Conservation (phyloP, 2,329 filamentous ascomycete genomes). For the Exophiala phaeomuriformis region DNA sequence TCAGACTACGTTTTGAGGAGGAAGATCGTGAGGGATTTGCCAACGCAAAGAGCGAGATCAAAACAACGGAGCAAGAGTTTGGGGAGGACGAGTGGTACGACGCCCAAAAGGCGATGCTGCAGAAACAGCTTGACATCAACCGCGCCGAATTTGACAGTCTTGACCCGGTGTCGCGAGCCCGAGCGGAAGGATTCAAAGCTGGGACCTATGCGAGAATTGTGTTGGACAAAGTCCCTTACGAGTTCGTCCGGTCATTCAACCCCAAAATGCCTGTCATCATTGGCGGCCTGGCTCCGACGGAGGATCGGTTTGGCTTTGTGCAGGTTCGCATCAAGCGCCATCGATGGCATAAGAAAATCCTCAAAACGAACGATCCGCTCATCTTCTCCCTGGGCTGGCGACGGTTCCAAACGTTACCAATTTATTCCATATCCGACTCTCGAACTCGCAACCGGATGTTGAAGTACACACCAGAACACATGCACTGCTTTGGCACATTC, state of each 20-base stretch:
- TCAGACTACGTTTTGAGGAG: constrained; percentile 90
- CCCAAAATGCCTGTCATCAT: constrained; percentile 76
- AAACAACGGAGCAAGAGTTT: constrained; percentile 68
- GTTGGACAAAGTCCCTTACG: constrained; percentile 78
- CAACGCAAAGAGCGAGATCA: constrained; percentile 76
- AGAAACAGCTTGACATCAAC: constrained; percentile 96
- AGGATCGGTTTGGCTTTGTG: constrained; percentile 91
- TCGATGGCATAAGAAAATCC: constrained; percentile 97
- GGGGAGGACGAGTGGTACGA: constrained; percentile 99
- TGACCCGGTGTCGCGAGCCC: constrained; percentile 72
- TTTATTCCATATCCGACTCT: constrained; percentile 93
- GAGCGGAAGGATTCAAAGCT: constrained; percentile 83
- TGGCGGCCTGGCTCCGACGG: constrained; percentile 84
- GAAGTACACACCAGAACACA: constrained; percentile 98
- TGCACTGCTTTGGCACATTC: constrained; percentile 96
- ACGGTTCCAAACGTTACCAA: constrained; percentile 82
- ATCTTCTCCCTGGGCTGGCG: constrained; percentile 97
- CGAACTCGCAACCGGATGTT: constrained; percentile 93
- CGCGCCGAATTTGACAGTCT: constrained; percentile 83
- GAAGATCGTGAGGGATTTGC: constrained; percentile 91
- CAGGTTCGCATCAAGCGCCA: constrained; percentile 96
- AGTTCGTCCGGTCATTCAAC: constrained; percentile 79
- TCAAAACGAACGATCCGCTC: constrained; percentile 95
- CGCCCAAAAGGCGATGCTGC: constrained; percentile 83
- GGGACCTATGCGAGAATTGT: constrained; percentile 91